Evolutionary conservation across 1,284 basidiomycete species (phyloP), one percentile per base, ranked within the genome.

Genomic region (Malassezia restricta): DNA sequence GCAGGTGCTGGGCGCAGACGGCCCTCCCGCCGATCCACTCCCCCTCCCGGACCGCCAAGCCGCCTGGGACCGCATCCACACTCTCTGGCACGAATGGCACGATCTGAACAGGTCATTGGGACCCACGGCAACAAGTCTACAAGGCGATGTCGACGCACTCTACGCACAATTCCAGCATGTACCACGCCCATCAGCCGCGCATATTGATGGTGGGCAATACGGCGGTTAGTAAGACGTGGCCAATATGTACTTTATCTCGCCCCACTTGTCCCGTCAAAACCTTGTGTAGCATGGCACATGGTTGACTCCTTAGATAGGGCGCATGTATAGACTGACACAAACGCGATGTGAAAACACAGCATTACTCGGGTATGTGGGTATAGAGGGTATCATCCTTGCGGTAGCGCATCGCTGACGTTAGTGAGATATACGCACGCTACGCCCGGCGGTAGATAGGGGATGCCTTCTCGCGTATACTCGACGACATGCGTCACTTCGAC

Each of bases 401-500:
- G 15, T 12, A 35, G 33, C 33, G 33, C 33, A 35, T 11, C 11
- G 15, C 33, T 35, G 33, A 11, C 11, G 15, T 35, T 35, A 35
- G 33, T 12, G 15, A 5, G 11, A 35, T 35, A 35, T 35, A 35
- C 33, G 12, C 40, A 65, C 63, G 51, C 46, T 4, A 65, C 49
- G 33, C 57, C 47, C 11, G 42, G 27, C n/a, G 59, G 59, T 28
- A 65, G 49, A 32, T 48, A 62, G 3, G 63, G 63, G 1, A 49
- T 51, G 20, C 59, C 62, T 17, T 41, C 17, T 6, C 57, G 38
- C 30, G 63, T 58, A 35, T 60, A 65, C 14, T 63, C 61, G 47
- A 65, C 63, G 29, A 65, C 55, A 48, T 65, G 61, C 8, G 63
- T 59, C 28, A 65, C 63, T 44, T 65, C 63, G 32, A 65, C 61